Evolutionary conservation across 1,284 basidiomycete genomes (phyloP).

Genomic region (Papiliotrema laurentii): DNA sequence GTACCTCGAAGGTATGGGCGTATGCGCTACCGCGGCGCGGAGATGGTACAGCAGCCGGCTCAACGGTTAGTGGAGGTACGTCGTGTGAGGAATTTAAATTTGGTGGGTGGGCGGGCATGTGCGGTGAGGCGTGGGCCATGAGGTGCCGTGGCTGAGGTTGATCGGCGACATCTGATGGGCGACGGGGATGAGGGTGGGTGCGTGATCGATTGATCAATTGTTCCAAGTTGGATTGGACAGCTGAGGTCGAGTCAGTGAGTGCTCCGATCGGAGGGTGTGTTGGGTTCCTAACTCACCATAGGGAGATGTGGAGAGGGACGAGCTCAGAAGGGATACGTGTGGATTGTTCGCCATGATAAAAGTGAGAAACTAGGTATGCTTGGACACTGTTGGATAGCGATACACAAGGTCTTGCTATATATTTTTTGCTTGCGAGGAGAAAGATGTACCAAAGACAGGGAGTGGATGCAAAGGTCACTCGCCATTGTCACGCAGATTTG

Average conservation of each 20-base stretch:
- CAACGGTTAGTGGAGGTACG: background rate
- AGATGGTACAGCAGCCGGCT: background rate
- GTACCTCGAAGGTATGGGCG: background rate
- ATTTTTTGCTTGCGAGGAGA: too few relatives aligned
- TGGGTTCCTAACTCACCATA: slow-evolving; percentile 27
- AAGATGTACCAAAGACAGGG: too few relatives aligned
- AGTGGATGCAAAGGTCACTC: too few relatives aligned
- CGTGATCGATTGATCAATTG: slow-evolving; percentile 39
- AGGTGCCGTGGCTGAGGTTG: slow-evolving; percentile 4
- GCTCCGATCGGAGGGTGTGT: background rate
- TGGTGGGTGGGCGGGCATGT: background rate
- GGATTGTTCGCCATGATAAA: slow-evolving; percentile 41
- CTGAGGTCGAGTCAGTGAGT: slow-evolving; percentile 18
- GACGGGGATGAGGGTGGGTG: slow-evolving; percentile 23
- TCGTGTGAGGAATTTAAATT: background rate
- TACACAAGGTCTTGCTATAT: background rate
- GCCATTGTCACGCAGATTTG: too few relatives aligned
- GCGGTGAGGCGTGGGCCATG: background rate
- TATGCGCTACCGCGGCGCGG: slow-evolving; percentile 1
- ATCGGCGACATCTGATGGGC: slow-evolving; percentile 15
- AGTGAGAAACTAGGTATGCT: background rate
- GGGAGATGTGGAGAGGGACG: slow-evolving; percentile 41
- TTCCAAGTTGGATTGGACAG: slow-evolving; percentile 43
- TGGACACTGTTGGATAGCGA: background rate
- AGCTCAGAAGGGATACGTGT: slow-evolving; percentile 32